Base-by-base conservation (phyloP, 345 rosid species). In the Populus deltoides region DNA sequence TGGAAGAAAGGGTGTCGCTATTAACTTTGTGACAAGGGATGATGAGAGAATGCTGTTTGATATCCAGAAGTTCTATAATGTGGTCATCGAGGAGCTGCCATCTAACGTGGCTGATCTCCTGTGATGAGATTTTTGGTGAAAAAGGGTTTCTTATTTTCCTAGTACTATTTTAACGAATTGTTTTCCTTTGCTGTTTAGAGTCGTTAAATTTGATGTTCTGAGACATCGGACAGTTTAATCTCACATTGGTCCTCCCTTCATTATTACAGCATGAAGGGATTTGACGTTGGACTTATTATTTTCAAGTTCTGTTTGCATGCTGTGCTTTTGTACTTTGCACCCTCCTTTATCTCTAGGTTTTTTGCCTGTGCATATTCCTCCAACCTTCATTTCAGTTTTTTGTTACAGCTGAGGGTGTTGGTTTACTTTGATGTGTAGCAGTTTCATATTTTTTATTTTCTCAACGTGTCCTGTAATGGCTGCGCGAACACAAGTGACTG, bases 1-100 rank as follows among this genome's bases (percentile, higher is more conserved):
- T 71, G 89, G 89, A 38, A 85, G 89, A 59, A 87, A 87, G 66
- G 89, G 89, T 79, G 89, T 87, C 57, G 87, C 89, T 2, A 87
- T 87, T 62, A 87, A 87, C 65, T 87, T 87, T 75, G 85, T 85
- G 78, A 85, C 86, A 4, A 74, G 8, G 49, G 89, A 86, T 29
- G 87, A 84, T 49, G 87, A 82, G 45, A 80, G 89, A 75, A 86
- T 86, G 89, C 79, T 86, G 73, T 82, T 61, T 33, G 89, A 86
- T 74, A 86, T 86, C 72, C 84, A 81, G 78, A 81, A 72, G 80
- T 81, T 81, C 66, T 81, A 81, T 18, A 81, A 81, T n/a, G 84
- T 81, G 74, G 66, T 65, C 25, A 20, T 86, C 20, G 87, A 86
- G 83, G 89, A 87, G 85, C 85, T 87, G 77, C 89, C 89, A 17